Conservation (phyloP, 1,284 basidiomycete species). For the Hemileia vastatrix region DNA sequence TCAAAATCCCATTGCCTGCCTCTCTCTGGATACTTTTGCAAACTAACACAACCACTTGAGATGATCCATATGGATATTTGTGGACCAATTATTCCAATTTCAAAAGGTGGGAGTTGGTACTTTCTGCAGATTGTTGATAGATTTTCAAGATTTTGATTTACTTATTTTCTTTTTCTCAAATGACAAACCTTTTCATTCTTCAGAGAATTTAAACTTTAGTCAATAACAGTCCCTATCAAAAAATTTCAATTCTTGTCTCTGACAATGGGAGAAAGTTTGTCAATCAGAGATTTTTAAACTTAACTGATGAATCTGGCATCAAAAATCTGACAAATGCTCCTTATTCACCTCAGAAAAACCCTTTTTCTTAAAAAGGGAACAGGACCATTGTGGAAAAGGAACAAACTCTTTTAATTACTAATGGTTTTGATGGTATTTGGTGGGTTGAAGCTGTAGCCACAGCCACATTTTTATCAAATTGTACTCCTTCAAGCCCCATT, state of each 20-base stretch:
- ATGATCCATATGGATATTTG: conserved; percentile 14
- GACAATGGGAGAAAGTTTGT: conserved; percentile 12
- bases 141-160: background rate
- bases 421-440: background rate
- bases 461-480: background rate
- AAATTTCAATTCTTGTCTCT: too few species aligned
- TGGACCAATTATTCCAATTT: conserved; percentile 6
- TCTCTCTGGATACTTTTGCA: background rate
- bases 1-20: conserved; percentile 5
- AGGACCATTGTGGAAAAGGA: background rate
- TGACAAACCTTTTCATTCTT: too few species aligned
- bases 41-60: background rate
- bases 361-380: conserved; percentile 4
- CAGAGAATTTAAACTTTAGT: too few species aligned
- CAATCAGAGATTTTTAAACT: background rate
- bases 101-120: background rate
- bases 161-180: background rate
- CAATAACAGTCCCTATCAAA: too few species aligned
- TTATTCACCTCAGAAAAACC: conserved; percentile 11
- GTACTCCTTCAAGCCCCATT: background rate
- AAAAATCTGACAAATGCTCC: background rate
- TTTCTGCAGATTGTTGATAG: conserved; percentile 5
- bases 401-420: background rate
- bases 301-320: background rate
- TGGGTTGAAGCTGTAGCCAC: background rate